These are phyloP conservation scores for Calendula officinalis DNA, from an alignment of 129 eudicot species.

Conservation along the genomic window DNA sequence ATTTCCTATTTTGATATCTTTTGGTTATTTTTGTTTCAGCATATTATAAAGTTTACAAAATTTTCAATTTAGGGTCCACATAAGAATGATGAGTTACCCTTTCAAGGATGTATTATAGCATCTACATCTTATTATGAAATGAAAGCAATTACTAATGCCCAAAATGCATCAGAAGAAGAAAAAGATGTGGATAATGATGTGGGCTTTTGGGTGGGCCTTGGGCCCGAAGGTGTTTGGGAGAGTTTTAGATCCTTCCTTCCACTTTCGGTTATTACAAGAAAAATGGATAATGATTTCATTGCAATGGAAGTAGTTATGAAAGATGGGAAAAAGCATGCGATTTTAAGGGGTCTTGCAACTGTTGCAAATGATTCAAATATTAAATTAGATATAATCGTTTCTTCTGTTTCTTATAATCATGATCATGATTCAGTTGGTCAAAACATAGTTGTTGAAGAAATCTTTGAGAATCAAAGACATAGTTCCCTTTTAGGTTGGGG, in stretches of 20 bases:
- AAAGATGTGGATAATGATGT: constrained; percentile 55
- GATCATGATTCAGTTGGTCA: constrained; percentile 16
- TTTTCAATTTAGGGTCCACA: constrained; percentile 43
- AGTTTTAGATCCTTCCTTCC: constrained; percentile 89
- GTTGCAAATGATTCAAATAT: constrained; percentile 71
- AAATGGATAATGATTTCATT: constrained; percentile 54
- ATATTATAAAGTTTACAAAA: background rate
- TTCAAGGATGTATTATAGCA: constrained; percentile 55
- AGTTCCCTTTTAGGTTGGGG: constrained; percentile 40
- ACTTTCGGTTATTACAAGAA: constrained; percentile 61
- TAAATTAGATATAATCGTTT: constrained; percentile 57
- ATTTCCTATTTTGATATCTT: background rate
- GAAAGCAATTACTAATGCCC: constrained; percentile 43
- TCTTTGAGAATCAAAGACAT: constrained; percentile 56
- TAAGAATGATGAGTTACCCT: constrained; percentile 41
- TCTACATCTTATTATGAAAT: constrained; percentile 77
- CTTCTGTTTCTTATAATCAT: constrained; percentile 35
- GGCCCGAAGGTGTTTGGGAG: constrained; percentile 89
- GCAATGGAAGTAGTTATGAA: constrained; percentile 78
- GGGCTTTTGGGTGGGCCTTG: constrained; percentile 84
- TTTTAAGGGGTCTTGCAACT: constrained; percentile 78
- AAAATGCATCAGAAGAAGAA: constrained; percentile 40
- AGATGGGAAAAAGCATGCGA: constrained; percentile 92
- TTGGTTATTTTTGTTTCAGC: constrained; percentile 10
- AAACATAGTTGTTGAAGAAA: constrained; percentile 43